Conservation (phyloP, 257 asterid genomes). For the Apocynum venetum region DNA sequence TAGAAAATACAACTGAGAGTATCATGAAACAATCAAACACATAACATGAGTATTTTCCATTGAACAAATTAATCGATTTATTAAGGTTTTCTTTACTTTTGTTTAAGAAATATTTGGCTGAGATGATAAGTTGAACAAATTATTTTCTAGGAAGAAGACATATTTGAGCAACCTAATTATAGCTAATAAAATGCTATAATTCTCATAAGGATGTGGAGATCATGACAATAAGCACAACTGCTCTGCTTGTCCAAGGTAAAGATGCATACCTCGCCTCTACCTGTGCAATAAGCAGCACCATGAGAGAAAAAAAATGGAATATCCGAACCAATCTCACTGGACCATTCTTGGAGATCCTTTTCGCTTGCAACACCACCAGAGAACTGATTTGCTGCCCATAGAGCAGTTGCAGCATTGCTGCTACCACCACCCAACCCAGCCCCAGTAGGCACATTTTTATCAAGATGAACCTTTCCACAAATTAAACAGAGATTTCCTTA, state of each 20-base stretch:
- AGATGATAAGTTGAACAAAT: background rate
- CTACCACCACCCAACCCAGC: conserved; percentile 99
- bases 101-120: background rate
- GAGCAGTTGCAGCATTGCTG: conserved; percentile 98
- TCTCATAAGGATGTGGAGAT: background rate
- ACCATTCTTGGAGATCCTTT: conserved; percentile 93
- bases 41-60: background rate
- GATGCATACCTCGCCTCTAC: conserved; percentile 85
- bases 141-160: background rate
- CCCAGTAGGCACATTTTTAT: conserved; percentile 94
- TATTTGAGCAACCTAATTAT: background rate
- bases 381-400: conserved; percentile 99
- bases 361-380: conserved; percentile 78
- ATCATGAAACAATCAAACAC: background rate
- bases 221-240: background rate
- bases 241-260: background rate
- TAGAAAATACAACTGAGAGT: background rate
- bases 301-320: conserved; percentile 93
- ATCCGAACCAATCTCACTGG: conserved; percentile 94
- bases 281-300: conserved; percentile 94
- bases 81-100: background rate
- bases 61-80: background rate
- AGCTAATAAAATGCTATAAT: no score
- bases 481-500: background rate
- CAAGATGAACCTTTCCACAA: conserved; percentile 70